Base-by-base conservation (phyloP, 2,329 filamentous ascomycete genomes). In the Trichoderma polysporum region DNA sequence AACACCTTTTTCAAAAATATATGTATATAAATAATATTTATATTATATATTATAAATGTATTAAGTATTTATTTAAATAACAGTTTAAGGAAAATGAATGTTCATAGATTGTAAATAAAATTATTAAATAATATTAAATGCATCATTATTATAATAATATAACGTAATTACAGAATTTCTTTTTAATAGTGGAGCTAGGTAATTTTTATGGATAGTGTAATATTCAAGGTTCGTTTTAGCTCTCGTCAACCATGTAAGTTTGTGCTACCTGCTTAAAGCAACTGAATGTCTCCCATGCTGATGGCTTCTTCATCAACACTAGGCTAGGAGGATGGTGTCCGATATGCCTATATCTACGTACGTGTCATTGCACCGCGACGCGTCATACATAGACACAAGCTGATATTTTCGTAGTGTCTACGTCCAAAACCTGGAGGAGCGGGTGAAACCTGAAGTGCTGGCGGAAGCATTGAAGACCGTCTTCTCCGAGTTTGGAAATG, bases 371-470 rank as follows among this genome's bases (percentile, higher is more conserved):
- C 86, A 90, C 87, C 81, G 79, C 84, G 87, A 89, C 86, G 87
- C 85, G 84, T 72, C 61, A 70, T 72, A 76, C 77, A 76, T 73
- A 62, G 66, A 33, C 64, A 66, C 33, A 57, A 56, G 78, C 81
- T 84, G 72, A 84, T 76, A 15, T 15, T 63, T 35, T 49, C 58
- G 68, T 76, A 90, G 88, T 69, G 86, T 90, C 62, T 90, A 90
- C 73, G 86, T 89, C 66, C 91, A 90, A 74, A 97, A 97, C 77
- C 88, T 99, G 68, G 92, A 97, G 80, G 95, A 98, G 83, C 89
- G 91, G 76, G 89, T 97, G 79, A 97, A 97, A 78, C 84, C 92
- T 67, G 90, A 93, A 37, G 81, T 87, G 10, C 84, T 98, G 63
- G 91, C 90, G 71, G 86, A 90, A 71, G 86, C 91, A 0, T 85